Evolutionary conservation across 2,329 filamentous ascomycete genomes (phyloP), one percentile per base, ranked within the genome.

Genomic region (Plenodomus tracheiphilus): DNA sequence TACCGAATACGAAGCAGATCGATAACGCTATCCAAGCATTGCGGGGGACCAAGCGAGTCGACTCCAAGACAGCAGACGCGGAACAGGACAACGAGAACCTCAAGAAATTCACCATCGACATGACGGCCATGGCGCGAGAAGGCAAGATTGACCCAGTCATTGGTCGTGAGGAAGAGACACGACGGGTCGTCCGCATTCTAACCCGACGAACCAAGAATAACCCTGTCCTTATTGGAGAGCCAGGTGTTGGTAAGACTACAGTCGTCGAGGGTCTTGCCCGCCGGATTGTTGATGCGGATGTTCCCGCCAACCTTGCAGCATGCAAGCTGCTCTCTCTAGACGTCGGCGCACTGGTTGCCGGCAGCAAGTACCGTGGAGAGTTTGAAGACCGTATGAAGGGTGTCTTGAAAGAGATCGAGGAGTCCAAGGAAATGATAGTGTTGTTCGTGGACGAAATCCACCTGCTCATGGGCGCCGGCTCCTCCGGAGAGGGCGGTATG

Each of bases 301-400:
- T 99, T 3, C 94, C 94, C 30, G 91, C 96, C 70, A 97, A 97
- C 65, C 81, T 99, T 46, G 91, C 94, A 43, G 87, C 90, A 51
- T 99, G 94, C 82, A 94, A 89, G 73, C 81, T 99, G 51, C 85
- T 99, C 47, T 97, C 94, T 3, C 85, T 99, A 39, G 94, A 99
- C 67, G 93, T 99, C 40, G 94, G 94, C 64, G 89, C 93, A 19
- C 80, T 99, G 48, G 93, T 99, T 56, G 94, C 94, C 49, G 94
- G 94, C 61, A 97, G 91, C 83, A 99, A 99, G 77, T 99, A 95
- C 78, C 87, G 94, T 41, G 94, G 94, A 77, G 94, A 99, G 73
- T 99, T 99, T 51, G 94, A 99, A 73, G 94, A 99, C 80, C 85
- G 94, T 62, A 97, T 99, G 92, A 99, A 99, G 82, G 92, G 93